Base-by-base conservation (phyloP, 148 eudicot genomes). In the Chenopodium formosanum region DNA sequence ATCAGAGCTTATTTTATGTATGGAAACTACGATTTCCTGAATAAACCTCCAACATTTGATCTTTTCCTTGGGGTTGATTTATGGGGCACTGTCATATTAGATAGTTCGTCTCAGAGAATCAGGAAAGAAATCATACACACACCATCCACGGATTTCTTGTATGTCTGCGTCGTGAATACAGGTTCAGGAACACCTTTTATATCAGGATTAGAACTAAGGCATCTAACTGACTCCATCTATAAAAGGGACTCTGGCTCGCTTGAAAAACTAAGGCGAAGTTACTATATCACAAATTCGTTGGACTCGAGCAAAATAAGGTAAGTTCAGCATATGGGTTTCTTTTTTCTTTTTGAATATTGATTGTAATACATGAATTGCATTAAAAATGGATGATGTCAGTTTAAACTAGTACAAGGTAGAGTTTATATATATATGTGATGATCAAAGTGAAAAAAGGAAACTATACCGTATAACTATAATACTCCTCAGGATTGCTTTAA, bases 151-250 rank as follows among this genome's bases (percentile, higher is more conserved):
- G 83, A 87, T 74, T 82, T 81, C 46, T 64, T 89, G 76, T 60
- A 81, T 71, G 85, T 87, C 20, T 89, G 91, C 56, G 82, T 89
- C 9, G 82, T 64, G 63, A 82, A 89, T 14, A 80, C 62, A 11
- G 83, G 79, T 5, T 23, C 0, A n/a, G 86, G 88, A 53, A 87
- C 83, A 19, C 91, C 91, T 37, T 87, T 89, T 29, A 85, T 89
- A 34, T 87, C 91, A 9, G 76, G 73, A 1, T 53, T 89, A 67
- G 91, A 89, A 48, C 64, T 89, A 27, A 83, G 91, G 52, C 83
- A 8, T 48, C 31, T 89, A 10, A 11, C 71, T 48, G 23, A 25
- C 53, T 66, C 80, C 2, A 75, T 82, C 68, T 86, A 89, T 73
- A 22, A 8, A 20, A 77, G 75, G 1, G 20, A 32, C 0, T 73